These are phyloP conservation scores for Geotrichum bryndzae DNA, from an alignment of 1,139 yeast species.

Conservation along the genomic window DNA sequence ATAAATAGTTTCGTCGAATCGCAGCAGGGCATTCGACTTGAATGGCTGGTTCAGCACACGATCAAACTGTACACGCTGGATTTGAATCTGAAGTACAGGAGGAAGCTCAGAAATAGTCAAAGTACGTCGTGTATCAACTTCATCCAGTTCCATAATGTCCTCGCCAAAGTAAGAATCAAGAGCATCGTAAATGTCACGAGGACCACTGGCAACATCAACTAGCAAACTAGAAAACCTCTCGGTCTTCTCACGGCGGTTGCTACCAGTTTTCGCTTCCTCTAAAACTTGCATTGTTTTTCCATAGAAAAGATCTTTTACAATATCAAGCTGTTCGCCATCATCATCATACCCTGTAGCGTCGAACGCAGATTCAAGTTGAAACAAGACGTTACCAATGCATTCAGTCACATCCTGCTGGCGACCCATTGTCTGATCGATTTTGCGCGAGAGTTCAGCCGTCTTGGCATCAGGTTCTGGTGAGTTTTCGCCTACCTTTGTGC, in stretches of 20 bases:
- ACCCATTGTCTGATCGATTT: constrained; percentile 23
- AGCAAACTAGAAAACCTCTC: constrained; percentile 50
- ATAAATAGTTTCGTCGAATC: constrained; percentile 69
- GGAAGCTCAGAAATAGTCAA: constrained; percentile 70
- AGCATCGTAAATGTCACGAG: constrained; percentile 87
- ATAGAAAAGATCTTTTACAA: constrained; percentile 71
- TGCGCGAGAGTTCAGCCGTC: constrained; percentile 15
- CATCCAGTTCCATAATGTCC: constrained; percentile 54
- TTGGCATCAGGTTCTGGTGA: constrained; percentile 10
- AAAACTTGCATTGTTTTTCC: constrained; percentile 55
- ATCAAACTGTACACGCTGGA: constrained; percentile 89
- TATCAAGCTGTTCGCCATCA: constrained; percentile 77
- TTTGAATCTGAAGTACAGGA: constrained; percentile 78
- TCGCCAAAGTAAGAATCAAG: constrained; percentile 80
- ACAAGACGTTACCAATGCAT: constrained; percentile 90
- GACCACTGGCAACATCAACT: constrained; percentile 82
- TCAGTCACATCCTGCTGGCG: constrained; percentile 93
- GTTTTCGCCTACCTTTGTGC: constrained; percentile 1
- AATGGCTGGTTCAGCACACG: constrained; percentile 66
- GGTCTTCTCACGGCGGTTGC: constrained; percentile 3
- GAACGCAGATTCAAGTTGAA: constrained; percentile 82
- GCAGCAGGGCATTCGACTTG: constrained; percentile 75
- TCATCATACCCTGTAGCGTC: constrained; percentile 56
- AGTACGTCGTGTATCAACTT: constrained; percentile 64
- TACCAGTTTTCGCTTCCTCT: constrained; percentile 4